A percentile compares a stretch with the other conserved stretches of the same genome.
Conservation (phyloP, 306 rosid genomes). For the Dryas octopetala region DNA sequence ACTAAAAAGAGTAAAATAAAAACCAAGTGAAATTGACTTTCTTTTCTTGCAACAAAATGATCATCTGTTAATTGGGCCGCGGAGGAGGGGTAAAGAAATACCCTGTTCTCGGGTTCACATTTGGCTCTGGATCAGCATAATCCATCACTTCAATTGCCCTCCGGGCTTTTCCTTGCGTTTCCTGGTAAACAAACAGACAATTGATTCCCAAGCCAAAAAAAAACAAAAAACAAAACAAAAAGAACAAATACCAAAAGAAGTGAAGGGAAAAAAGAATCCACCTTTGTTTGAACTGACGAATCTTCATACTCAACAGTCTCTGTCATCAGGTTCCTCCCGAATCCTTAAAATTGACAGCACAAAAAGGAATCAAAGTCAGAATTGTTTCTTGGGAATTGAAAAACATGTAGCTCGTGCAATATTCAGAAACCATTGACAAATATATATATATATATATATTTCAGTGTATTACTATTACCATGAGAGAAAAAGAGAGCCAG, state of each 20-base stretch:
- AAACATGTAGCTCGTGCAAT: neutral
- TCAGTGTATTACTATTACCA: constrained; percentile 32
- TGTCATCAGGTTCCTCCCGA: constrained; percentile 38
- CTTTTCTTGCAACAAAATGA: constrained; percentile 9
- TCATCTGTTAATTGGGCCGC: constrained; percentile 14
- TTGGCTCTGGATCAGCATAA: constrained; percentile 71
- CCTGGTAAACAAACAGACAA: constrained; percentile 36
- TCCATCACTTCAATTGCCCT: constrained; percentile 44
- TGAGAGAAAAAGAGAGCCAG: constrained; percentile 48
- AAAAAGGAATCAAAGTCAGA: neutral
- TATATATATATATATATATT: too few relatives aligned
- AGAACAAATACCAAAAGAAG: neutral
- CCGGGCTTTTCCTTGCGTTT: constrained; percentile 4
- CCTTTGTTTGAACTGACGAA: constrained; percentile 27
- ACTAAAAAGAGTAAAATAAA: neutral
- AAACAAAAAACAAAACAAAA: too few relatives aligned
- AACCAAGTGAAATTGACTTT: neutral
- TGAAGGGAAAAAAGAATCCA: neutral
- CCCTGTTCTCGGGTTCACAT: constrained; percentile 63
- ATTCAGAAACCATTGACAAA: too few relatives aligned
- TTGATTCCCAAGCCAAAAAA: neutral
- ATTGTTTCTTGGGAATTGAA: neutral
- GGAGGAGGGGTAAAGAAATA: constrained; percentile 44
- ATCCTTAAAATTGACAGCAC: constrained; percentile 42
- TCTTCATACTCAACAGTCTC: constrained; percentile 27